phyloP scores from a whole-genome alignment of 1,284 basidiomycete species.

The Cutaneotrichosporon sp. region DNA sequence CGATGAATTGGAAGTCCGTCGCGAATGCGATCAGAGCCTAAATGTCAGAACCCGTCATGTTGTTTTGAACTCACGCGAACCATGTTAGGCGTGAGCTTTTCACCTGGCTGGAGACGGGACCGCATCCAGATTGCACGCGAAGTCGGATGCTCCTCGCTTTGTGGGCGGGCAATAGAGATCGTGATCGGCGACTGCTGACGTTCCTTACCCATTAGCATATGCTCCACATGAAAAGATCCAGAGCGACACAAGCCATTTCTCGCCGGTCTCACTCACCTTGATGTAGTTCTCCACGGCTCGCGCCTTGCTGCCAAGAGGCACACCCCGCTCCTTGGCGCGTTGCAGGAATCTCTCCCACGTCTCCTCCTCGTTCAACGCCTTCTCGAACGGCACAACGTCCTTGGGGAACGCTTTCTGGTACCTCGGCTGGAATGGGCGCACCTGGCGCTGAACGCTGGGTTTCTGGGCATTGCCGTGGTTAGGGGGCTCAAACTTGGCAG shows the following conservation, averaged over 20 bases:
- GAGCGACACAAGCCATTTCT: no score
- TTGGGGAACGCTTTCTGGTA: conserved; percentile 36
- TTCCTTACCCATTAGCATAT: no score
- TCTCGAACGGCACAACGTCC: conserved; percentile 57
- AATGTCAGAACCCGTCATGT: background rate
- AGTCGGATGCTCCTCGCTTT: conserved; percentile 18
- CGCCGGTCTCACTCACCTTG: conserved; percentile 56
- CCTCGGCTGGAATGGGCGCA: conserved; percentile 16
- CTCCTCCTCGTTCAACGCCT: conserved; percentile 60
- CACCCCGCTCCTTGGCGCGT: conserved; percentile 13
- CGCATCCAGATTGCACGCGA: conserved; percentile 72
- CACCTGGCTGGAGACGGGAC: conserved; percentile 57
- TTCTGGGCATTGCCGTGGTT: background rate
- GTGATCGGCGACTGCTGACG: conserved; percentile 64
- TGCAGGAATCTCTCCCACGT: conserved; percentile 44
- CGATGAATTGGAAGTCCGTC: conserved; percentile 75
- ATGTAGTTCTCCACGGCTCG: conserved; percentile 49
- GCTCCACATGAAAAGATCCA: no score
- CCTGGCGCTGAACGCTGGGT: conserved; percentile 3
- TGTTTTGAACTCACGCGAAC: conserved; percentile 60
- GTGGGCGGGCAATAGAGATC: conserved; percentile 49
- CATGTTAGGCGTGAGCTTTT: conserved; percentile 62
- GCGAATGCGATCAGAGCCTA: conserved; percentile 82
- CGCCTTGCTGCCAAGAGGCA: conserved; percentile 19
- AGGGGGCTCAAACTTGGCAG: conserved; percentile 5